These are phyloP conservation scores for Xylariaceae sp. DNA, from an alignment of 2,329 filamentous ascomycete genomes.

Conservation along the genomic window DNA sequence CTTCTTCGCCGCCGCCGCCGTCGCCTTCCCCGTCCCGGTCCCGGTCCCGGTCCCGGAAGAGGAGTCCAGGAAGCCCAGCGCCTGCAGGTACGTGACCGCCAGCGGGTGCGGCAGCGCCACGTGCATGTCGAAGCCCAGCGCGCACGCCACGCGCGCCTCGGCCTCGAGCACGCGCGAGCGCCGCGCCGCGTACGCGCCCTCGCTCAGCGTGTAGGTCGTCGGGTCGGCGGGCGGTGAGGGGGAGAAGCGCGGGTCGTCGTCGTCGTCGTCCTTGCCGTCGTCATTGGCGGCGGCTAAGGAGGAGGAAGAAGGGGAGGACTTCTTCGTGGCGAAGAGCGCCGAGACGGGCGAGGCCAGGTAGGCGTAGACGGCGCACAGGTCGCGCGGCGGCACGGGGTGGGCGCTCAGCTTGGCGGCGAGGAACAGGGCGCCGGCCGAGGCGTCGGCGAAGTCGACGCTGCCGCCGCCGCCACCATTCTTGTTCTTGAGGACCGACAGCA, in stretches of 20 bases:
- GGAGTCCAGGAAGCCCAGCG: slow-evolving; percentile 59
- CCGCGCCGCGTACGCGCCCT: slow-evolving; percentile 61
- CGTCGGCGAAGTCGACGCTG: slow-evolving; percentile 41
- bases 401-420: slow-evolving; percentile 76
- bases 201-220: slow-evolving; percentile 60
- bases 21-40: too few species aligned
- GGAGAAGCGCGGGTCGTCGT: too few species aligned
- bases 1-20: slow-evolving; percentile 32
- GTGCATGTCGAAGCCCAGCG: slow-evolving; percentile 74
- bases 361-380: slow-evolving; percentile 75
- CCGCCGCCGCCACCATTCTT: slow-evolving; percentile 26
- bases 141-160: slow-evolving; percentile 69
- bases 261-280: slow-evolving; percentile 1
- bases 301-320: slow-evolving; percentile 20
- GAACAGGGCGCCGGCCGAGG: slow-evolving; percentile 75
- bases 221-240: too few species aligned
- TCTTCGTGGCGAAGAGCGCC: slow-evolving; percentile 39
- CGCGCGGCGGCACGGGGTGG: slow-evolving; percentile 66
- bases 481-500: slow-evolving; percentile 51
- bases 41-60: too few species aligned
- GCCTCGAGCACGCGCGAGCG: slow-evolving; percentile 59
- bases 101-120: slow-evolving; percentile 80
- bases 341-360: slow-evolving; percentile 64
- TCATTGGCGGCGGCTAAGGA: slow-evolving; percentile 1
- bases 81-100: slow-evolving; percentile 86